Evolutionary conservation across 805 yeast species (phyloP).

Genomic region (Wickerhamomyces queroliae): DNA sequence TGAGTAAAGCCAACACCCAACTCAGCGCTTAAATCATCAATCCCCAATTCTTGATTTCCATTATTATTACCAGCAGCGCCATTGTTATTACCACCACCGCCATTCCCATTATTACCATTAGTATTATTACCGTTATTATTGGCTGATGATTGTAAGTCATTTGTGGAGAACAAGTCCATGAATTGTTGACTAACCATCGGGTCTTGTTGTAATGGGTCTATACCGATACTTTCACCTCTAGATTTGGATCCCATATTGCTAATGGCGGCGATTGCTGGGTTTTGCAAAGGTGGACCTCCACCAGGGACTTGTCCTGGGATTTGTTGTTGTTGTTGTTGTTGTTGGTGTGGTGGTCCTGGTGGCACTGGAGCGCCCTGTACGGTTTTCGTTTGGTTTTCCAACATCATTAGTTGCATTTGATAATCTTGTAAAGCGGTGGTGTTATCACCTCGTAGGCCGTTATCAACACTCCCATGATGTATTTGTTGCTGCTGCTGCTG

Average conservation of each 20-base stretch:
- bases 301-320: background rate
- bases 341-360: constrained; percentile 3
- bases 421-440: constrained; percentile 67
- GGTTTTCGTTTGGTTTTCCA: constrained; percentile 67
- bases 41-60: background rate
- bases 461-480: constrained; percentile 4
- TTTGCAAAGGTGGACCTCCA: background rate
- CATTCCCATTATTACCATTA: background rate
- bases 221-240: constrained; percentile 12
- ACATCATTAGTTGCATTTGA: constrained; percentile 69
- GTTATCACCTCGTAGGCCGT: constrained; percentile 15
- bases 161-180: constrained; percentile 18
- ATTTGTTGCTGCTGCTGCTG: constrained; percentile 2
- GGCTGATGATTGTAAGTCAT: constrained; percentile 5
- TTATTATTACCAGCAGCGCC: background rate
- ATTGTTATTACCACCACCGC: background rate
- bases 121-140: background rate
- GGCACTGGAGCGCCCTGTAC: background rate
- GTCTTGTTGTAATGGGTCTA: constrained; percentile 23
- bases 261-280: background rate
- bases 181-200: constrained; percentile 13
- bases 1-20: constrained; percentile 5
- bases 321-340: background rate
- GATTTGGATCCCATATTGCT: too few species aligned
- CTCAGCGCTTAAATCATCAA: constrained; percentile 7